Evolutionary conservation across 225 moss, liverwort and hornwort species (phyloP).

Genomic region (Bryum argenteum): DNA sequence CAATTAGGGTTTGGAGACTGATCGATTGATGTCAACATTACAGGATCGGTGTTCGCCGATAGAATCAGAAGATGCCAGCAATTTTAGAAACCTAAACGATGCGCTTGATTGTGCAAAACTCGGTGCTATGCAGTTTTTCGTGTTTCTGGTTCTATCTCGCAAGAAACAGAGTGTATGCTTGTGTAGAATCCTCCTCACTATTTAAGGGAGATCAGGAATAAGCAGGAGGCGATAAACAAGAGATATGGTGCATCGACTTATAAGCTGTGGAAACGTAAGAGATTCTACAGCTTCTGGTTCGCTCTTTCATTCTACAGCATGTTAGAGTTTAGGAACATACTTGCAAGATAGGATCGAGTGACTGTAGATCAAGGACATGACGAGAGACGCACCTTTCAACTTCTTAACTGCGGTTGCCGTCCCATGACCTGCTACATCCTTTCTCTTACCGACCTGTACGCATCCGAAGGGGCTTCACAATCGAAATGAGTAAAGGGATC

Average conservation of each 20-base stretch:
- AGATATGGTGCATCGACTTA: not conserved
- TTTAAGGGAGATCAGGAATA: not conserved
- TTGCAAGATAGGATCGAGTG: not conserved
- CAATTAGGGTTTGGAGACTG: too few relatives aligned
- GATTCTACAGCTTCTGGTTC: not conserved
- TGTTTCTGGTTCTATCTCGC: not conserved
- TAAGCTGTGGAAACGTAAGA: not conserved
- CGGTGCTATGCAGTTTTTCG: not conserved
- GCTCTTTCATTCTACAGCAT: slow-evolving; percentile 2
- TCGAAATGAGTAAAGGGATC: not conserved
- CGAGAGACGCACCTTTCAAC: slow-evolving; percentile 7
- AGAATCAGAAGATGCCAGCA: not conserved
- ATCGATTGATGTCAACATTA: too few relatives aligned
- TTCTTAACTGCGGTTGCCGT: not conserved
- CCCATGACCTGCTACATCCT: not conserved
- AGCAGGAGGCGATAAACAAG: not conserved
- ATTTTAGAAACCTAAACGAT: slow-evolving; percentile 15
- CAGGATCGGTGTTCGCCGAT: too few relatives aligned
- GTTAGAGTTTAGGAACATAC: not conserved
- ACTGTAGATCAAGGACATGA: not conserved
- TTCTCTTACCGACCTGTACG: not conserved
- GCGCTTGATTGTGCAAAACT: not conserved
- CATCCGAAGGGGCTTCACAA: not conserved
- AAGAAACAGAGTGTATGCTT: not conserved
- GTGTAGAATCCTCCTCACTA: too few relatives aligned